Evolutionary conservation across 345 rosid genomes (phyloP), one percentile per base, ranked within the genome.

Genomic region (Turritis glabra): DNA sequence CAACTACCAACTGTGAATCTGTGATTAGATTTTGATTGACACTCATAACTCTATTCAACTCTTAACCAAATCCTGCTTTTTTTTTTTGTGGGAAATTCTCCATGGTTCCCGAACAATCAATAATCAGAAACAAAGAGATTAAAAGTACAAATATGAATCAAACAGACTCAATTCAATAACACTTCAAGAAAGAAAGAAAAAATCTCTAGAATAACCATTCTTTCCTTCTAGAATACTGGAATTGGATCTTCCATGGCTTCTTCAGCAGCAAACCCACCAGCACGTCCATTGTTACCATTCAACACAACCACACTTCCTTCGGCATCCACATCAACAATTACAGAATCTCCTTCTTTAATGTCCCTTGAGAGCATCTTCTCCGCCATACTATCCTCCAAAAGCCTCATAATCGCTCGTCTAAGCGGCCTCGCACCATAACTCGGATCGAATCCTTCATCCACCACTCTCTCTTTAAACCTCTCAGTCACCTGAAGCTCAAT

Each of bases 351-450:
- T 44, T 92, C 96, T 64, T 89, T 96, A 72, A 96, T 96, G 67
- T 92, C 98, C 69, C 96, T 80, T 18, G 90, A 84, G 19, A 96
- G 98, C 99, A 95, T 90, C 78, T 95, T 95, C 90, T 96, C 99
- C 2, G 98, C 99, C 99, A 96, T 88, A 73, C 91, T 87, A 77
- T 96, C 99, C 75, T 96, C 99, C 46, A 96, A 80, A 18, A 92
- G 89, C 78, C 97, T 87, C 98, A 90, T 92, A 0, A 96, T 89
- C 19, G 98, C 99, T 78, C 99, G 85, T 81, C 99, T 84, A 56
- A 96, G 77, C 51, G 99, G 98, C 82, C 98, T 88, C 0, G 99
- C 99, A 1, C 99, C 99, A 14, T 96, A 96, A 72, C 97, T 90
- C 3, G 98, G 99, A 56, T 96, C 86, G 35, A 88, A 96, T 12